Base-by-base conservation (phyloP, 1,284 basidiomycete genomes). In the Ceratobasidium sp. region DNA sequence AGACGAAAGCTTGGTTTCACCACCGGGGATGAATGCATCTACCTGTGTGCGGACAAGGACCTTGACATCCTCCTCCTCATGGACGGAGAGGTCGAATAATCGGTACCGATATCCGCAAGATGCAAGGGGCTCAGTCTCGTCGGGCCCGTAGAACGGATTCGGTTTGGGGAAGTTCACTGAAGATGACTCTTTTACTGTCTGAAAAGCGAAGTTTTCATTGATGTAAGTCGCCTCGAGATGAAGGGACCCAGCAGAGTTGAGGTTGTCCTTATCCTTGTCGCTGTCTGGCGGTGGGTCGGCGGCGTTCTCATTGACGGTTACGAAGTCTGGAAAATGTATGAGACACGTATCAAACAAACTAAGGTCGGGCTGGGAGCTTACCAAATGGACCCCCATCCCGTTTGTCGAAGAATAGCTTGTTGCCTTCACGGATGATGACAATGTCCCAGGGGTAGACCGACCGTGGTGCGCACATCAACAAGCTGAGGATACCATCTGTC, bases 391-490 rank as follows among this genome's bases (percentile, higher is more conserved):
- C 96, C 34, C 96, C 96, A 78, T 97, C 95, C 70, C 97, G 92
- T 82, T 99, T 99, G 84, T 99, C 97, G 73, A 99, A 87, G 85
- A 94, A 99, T 27, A 99, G 81, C 78, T 91, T 93, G 81, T 95
- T 90, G 45, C 94, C 95, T 77, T 97, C 93, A 62, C 94, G 90
- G 58, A 94, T 86, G 74, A 99, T 91, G 73, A 99, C 92, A 72
- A 99, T 94, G 78, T 99, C 97, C 97, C 97, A 99, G 27, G 97
- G 96, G 81, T 98, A 96, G 71, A 98, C 93, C 15, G 95, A 96
- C 73, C 97, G 86, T 5, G 94, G 89, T 7, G 96, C 91, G 75
- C 92, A 94, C 97, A 99, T 99, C 73, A 99, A 87, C 20, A 98
- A 90, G 71, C 93, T 91, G 56, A 99, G 87, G 77, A 99, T 98